Evolutionary conservation across 208 protist genomes (phyloP), one percentile per base, ranked within the genome.

Genomic region (Kentomonas sorsogonicus): DNA sequence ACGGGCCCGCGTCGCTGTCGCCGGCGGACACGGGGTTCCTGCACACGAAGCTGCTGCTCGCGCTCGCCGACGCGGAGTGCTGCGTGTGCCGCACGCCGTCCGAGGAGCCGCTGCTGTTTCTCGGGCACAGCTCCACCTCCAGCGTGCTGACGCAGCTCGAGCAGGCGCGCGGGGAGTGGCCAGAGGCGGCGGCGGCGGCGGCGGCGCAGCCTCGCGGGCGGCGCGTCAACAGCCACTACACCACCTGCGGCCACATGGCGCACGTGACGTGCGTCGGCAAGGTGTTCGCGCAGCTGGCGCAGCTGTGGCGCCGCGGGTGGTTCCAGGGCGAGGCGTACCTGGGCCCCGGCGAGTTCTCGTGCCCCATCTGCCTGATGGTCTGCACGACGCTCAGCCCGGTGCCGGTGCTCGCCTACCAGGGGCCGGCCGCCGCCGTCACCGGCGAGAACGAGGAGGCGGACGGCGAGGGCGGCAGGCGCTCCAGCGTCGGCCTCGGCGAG

Each of bases 361-460:
- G 86, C 57, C 79, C 86, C 0, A 56, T 89, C 25, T 89, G 86
- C 51, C 51, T 76, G 46, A 88, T 84, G 69, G 72, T 85, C 31
- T 75, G 76, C 34, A 86, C 73, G 1, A 45, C 70, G 18, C 59
- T 86, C n/a, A 69, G 64, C 40, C 86, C 81, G 9, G 41, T 89
- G 31, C 86, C 86, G 4, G 30, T 53, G 16, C 61, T 89, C 25
- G 43, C 62, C 46, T 22, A 11, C 30, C 16, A 46, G 26, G 29
- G 58, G 22, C 40, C 16, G 40, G 56, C 22, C 16, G 36, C 45
- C 15, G 16, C 1, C 26, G 33, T 33, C 18, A 40, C 22, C 53
- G 23, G 47, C 7, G 31, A 26, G 27, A 34, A 34, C 13, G 29
- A 27, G 2, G 25, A 29, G 9, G 36, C 15, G 5, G 15, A 15